Base-by-base conservation (phyloP, 495 filamentous ascomycete species). In the Glonium stellatum region DNA sequence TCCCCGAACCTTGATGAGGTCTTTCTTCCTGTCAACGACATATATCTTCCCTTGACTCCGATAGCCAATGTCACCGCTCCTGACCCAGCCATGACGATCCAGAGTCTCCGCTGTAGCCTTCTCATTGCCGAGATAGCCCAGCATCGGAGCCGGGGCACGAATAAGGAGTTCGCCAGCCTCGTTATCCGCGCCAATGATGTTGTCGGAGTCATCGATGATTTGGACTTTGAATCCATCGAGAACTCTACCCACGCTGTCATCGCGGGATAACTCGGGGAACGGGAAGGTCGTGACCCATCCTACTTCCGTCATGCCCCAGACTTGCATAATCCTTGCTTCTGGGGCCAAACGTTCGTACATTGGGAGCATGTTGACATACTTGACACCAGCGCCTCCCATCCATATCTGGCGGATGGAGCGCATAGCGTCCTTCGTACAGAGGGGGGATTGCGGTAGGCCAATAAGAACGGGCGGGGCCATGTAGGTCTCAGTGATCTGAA, bases 1-100 rank as follows among this genome's bases (percentile, higher is more conserved):
- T 19, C 86, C 90, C 42, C 71, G 87, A 87, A 55, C 92, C 87
- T 73, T 69, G 64, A 71, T 64, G 18, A 71, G 61, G 44, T 69
- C 69, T 65, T 86, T 86, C 61, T 86, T 82, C 19, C 90, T 82
- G 67, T 93, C 90, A 19, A 93, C 82, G 21, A 95, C 82, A 65
- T 84, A 82, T 69, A 87, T 83, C 34, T 80, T 78, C 13, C 78
- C 82, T 4, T 2, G 4, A 13, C 80, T 69, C 1, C 76, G 60
- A 79, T 88, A 2, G 78, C 85, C 58, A 88, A 70, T 80, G 53
- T 92, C 88, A 0, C 88, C 88, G 11, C 84, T 90, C 60, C 78
- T 81, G 34, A 91, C 71, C 87, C 88, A 92, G 8, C 87, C 79
- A 39, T 81, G 84, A 13, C 4, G 3, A 1, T 79, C 80, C 46